Conservation (phyloP, 2,329 filamentous ascomycete species). For the Lasiodiplodia gonubiensis region DNA sequence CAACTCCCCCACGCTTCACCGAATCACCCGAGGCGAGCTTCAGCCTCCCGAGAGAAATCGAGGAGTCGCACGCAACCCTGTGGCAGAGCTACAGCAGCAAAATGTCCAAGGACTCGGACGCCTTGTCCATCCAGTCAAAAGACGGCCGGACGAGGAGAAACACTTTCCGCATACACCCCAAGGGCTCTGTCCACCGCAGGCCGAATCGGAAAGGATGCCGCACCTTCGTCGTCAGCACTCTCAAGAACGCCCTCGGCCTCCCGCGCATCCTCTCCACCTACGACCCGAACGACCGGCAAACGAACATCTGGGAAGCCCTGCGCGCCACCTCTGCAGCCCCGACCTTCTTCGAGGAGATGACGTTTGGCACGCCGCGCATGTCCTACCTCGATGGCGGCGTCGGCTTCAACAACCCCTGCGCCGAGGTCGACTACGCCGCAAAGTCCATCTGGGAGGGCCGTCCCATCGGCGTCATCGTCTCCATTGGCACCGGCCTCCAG, state of each 20-base stretch:
- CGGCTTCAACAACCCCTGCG: constrained; percentile 34
- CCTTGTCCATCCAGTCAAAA: constrained; percentile 29
- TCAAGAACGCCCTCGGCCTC: constrained; percentile 47
- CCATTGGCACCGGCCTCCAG: constrained; percentile 46
- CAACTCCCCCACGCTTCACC: constrained; percentile 34
- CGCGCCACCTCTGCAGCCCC: constrained; percentile 42
- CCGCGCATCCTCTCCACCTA: constrained; percentile 46
- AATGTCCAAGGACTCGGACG: constrained; percentile 2
- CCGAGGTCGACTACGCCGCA: constrained; percentile 32
- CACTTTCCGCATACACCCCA: constrained; percentile 42
- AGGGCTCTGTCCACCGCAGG: constrained; percentile 43
- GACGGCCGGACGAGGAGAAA: not conserved
- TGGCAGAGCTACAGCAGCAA: constrained; percentile 25
- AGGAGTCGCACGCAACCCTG: constrained; percentile 1
- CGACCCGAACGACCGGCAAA: constrained; percentile 47
- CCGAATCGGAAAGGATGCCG: constrained; percentile 43
- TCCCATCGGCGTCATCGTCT: constrained; percentile 45
- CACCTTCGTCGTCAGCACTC: constrained; percentile 46
- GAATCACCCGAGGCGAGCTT: constrained; percentile 36
- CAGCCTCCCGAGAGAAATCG: not conserved
- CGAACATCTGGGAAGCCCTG: constrained; percentile 39
- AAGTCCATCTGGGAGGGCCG: constrained; percentile 32
- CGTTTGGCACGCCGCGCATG: constrained; percentile 37
- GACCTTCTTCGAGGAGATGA: constrained; percentile 38
- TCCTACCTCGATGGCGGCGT: constrained; percentile 34